Conservation (phyloP, 495 filamentous ascomycete species). For the Podospora conica region DNA sequence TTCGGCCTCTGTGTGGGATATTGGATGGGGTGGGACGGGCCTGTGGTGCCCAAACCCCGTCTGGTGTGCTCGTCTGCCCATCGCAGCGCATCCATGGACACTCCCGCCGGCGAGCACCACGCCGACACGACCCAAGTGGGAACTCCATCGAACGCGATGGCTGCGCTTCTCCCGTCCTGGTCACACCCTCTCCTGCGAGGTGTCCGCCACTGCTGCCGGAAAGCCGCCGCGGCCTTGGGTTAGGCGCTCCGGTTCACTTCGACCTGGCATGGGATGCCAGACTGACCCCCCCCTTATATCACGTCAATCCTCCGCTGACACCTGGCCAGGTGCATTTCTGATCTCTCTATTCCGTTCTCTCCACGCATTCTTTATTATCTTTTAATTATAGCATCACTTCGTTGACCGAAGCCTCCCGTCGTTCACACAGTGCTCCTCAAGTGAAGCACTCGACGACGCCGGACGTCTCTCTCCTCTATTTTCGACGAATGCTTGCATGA, state of each 20-base stretch:
- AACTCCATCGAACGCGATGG: background rate
- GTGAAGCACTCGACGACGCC: slow-evolving; percentile 33
- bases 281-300: slow-evolving; percentile 27
- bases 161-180: background rate
- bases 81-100: slow-evolving; percentile 2
- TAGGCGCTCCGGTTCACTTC: slow-evolving; percentile 28
- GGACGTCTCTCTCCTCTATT: slow-evolving; percentile 34
- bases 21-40: background rate
- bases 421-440: slow-evolving; percentile 28
- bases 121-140: background rate
- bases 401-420: slow-evolving; percentile 47
- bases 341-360: slow-evolving; percentile 28
- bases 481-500: slow-evolving; percentile 15
- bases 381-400: slow-evolving; percentile 34
- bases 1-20: slow-evolving; percentile 17
- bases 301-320: slow-evolving; percentile 19
- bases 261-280: background rate
- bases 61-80: background rate
- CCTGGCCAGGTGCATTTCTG: slow-evolving; percentile 16
- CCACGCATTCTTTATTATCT: slow-evolving; percentile 28
- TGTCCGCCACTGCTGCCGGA: slow-evolving; percentile 6
- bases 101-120: background rate
- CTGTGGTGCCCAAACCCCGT: slow-evolving; percentile 17
- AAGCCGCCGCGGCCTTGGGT: slow-evolving; percentile 7
- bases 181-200: slow-evolving; percentile 8